phyloP scores from a whole-genome alignment of 352 stramenopile species.

The Phytophthora pseudosyringae region DNA sequence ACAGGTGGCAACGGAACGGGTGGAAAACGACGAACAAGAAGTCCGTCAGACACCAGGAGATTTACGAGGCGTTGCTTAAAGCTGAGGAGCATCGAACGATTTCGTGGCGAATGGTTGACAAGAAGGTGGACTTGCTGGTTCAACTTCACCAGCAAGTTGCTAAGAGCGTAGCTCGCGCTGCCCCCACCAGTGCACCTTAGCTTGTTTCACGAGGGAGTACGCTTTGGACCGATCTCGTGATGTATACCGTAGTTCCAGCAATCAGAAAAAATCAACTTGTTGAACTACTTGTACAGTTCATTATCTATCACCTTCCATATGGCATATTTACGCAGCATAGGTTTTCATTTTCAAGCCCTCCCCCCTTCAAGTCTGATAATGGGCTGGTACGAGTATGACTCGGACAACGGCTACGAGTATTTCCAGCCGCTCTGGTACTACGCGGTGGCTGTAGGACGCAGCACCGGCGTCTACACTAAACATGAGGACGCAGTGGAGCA shows the following conservation, averaged over 20 bases:
- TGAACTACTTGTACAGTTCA: too few species aligned
- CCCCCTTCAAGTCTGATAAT: not conserved
- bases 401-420: conserved; percentile 23
- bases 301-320: not conserved
- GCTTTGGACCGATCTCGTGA: too few species aligned
- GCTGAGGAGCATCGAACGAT: conserved; percentile 1
- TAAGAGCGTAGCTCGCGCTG: not conserved
- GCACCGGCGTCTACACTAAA: conserved; percentile 11
- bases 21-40: not conserved
- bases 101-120: not conserved
- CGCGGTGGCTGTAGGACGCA: conserved; percentile 20
- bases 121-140: not conserved
- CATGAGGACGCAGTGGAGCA: conserved; percentile 10
- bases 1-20: conserved; percentile 8
- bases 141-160: conserved; percentile 1
- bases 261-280: too few species aligned
- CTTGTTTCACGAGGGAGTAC: too few species aligned
- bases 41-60: not conserved
- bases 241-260: too few species aligned
- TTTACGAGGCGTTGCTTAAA: conserved; percentile 3
- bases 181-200: not conserved
- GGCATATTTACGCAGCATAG: not conserved
- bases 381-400: conserved; percentile 46
- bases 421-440: conserved; percentile 21
- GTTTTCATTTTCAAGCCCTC: not conserved